Conservation (phyloP, 352 stramenopile species). For the Plasmopara viticola region DNA sequence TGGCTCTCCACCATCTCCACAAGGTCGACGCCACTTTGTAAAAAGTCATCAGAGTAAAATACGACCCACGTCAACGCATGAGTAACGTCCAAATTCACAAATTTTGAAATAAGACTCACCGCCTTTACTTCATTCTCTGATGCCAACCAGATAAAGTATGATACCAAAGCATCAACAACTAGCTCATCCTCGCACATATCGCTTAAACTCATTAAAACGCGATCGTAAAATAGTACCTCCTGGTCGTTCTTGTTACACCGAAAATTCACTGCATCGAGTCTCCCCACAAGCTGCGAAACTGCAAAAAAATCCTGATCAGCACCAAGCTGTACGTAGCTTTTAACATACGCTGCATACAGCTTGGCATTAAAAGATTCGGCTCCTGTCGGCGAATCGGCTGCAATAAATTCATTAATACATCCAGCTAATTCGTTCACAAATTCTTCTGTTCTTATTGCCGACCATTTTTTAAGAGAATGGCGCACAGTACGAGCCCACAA, state of each 20-base stretch:
- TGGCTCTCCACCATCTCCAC: constrained; percentile 39
- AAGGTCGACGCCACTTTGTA: constrained; percentile 14
- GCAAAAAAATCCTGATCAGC: constrained; percentile 24
- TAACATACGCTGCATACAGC: constrained; percentile 42
- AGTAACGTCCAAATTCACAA: constrained; percentile 65
- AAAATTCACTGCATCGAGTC: constrained; percentile 47
- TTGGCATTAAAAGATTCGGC: constrained; percentile 40
- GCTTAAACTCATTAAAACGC: constrained; percentile 43
- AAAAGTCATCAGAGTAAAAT: constrained; percentile 39
- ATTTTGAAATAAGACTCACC: constrained; percentile 32
- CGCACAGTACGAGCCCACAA: constrained; percentile 44
- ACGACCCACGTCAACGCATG: constrained; percentile 72
- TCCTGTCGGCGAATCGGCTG: constrained; percentile 22
- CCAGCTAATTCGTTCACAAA: constrained; percentile 47
- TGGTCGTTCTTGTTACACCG: constrained; percentile 22
- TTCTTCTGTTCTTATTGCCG: constrained; percentile 15
- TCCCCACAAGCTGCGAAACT: constrained; percentile 35
- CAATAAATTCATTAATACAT: constrained; percentile 45
- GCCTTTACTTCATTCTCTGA: constrained; percentile 17
- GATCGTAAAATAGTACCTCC: constrained; percentile 34
- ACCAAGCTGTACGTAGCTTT: constrained; percentile 44
- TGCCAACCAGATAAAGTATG: constrained; percentile 37
- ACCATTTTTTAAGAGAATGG: constrained; percentile 40
- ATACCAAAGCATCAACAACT: constrained; percentile 24
- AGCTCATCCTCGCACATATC: constrained; percentile 57